Evolutionary conservation across 2,329 filamentous ascomycete species (phyloP), one percentile per base, ranked within the genome.

Genomic region (Magnaporthiopsis rhizophila): DNA sequence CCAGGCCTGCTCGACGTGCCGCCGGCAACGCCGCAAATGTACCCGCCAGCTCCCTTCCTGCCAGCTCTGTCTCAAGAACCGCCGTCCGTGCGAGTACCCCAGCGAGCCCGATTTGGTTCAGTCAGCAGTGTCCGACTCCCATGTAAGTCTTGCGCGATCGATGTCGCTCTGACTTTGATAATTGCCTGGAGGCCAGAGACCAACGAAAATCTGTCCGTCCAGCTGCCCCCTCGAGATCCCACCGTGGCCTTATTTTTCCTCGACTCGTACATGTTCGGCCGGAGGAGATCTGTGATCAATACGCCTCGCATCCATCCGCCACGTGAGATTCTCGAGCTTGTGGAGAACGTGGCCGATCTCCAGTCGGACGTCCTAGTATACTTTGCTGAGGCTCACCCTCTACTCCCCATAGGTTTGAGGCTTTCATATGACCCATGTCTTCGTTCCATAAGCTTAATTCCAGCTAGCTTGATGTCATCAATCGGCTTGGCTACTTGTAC

Each of bases 171-270:
- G 9, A 1, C 13, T 13, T 38, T 18, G 15, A 3, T 5, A 2
- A 13, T 13, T 12, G 4, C 36, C 3, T 38, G 15, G 36, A 38
- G 3, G 36, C 36, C 15, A 13, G 36, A 38, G 13, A 38, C 36
- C 36, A 38, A 38, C 13, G 4, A 38, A 3, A 15, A 5, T 38
- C 36, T 38, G 36, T 5, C 13, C 13, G 36, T 38, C 36, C 21
- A 53, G 59, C 28, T 32, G 15, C n/a, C 63, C 21, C 26, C 13
- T 13, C 28, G 34, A 15, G 59, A 67, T 21, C n/a, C 63, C 7
- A 56, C 59, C 59, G 64, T 64, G 4, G 18, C 45, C 2, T 61
- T 68, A n/a, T 68, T 67, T 64, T 67, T 68, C 38, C 65, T 68
- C 3, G 67, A 68, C 62, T 65, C 67, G 50, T 68, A 65, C 58